Base-by-base conservation (phyloP, 257 asterid genomes). In the Ocimum tenuiflorum region DNA sequence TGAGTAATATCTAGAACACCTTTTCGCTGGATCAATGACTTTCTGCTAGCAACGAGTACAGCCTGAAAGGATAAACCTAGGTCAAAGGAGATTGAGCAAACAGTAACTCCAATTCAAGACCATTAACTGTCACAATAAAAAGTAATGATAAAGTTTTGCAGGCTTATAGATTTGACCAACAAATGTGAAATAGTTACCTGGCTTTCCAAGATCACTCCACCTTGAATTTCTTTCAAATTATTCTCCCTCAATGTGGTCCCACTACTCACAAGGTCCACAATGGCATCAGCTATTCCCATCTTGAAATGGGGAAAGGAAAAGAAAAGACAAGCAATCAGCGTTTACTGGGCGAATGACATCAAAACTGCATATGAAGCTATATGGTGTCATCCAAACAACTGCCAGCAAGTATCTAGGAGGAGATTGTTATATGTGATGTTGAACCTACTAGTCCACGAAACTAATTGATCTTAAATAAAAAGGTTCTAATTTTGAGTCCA, bases 241-340 rank as follows among this genome's bases (percentile, higher is more conserved):
- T 92, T 92, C 63, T 92, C 99, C 68, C 78, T 84, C 80, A 94
- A 72, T 39, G 99, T 94, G 63, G 96, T 92, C 77, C 99, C 99
- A 49, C 99, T 94, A 64, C 99, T 94, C 74, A 94, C 99, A 61
- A 94, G 99, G 73, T 94, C 99, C 72, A 94, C 95, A 49, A 94
- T 94, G 51, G 97, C 99, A 79, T 94, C 99, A 52, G 99, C 97
- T 75, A 84, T 94, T 60, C 99, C 99, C 99, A 94, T 94, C 99
- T 91, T 13, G 63, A 71, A 55, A 49, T 2, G 4, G 61, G 63
- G 23, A 29, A n/a, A 56, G 73, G 57, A 51, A 45, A 53, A n/a
- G n/a, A n/a, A n/a, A n/a, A n/a, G n/a, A 22, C 13, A 57, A 56
- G 27, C 35, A 52, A 49, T 78, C 63, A 73, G 36, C 45, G 22